Evolutionary conservation across 2,329 filamentous ascomycete species (phyloP).

Genomic region (Dryadomyces sulphureus): DNA sequence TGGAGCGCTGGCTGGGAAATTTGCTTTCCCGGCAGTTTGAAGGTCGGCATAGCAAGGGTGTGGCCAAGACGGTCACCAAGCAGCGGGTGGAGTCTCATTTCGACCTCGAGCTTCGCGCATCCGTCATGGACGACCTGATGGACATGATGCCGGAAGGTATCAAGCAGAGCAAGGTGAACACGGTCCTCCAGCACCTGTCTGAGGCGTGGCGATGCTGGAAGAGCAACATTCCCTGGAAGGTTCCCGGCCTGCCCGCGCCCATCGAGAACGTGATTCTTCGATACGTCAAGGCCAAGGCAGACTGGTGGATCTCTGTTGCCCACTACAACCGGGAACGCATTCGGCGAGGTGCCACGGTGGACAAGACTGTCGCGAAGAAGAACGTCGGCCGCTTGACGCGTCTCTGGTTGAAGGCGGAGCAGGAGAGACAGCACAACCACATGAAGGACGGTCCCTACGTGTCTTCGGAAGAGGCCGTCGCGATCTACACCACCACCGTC

Average conservation of each 20-base stretch:
- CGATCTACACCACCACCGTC: slow-evolving; percentile 96
- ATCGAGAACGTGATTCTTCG: slow-evolving; percentile 98
- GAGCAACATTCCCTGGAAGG: slow-evolving; percentile 99
- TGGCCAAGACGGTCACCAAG: slow-evolving; percentile 97
- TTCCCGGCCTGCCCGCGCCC: slow-evolving; percentile 85
- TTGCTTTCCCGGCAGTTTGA: slow-evolving; percentile 94
- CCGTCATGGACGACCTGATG: slow-evolving; percentile 97
- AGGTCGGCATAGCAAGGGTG: slow-evolving; percentile 94
- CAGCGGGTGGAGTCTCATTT: slow-evolving; percentile 98
- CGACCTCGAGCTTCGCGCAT: slow-evolving; percentile 89
- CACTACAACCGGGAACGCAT: slow-evolving; percentile 99
- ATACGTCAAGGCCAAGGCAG: slow-evolving; percentile 97
- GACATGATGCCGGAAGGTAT: slow-evolving; percentile 99
- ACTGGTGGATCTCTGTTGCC: slow-evolving; percentile 99
- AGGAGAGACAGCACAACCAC: slow-evolving; percentile 97
- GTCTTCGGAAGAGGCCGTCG: slow-evolving; percentile 94
- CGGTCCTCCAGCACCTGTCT: slow-evolving; percentile 88
- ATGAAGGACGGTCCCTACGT: slow-evolving; percentile 99
- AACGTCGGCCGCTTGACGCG: slow-evolving; percentile 89
- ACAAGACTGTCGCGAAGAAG: slow-evolving; percentile 99
- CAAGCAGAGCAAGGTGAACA: slow-evolving; percentile 99
- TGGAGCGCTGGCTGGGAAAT: slow-evolving; percentile 96
- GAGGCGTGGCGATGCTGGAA: slow-evolving; percentile 99
- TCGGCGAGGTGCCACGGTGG: slow-evolving; percentile 85
- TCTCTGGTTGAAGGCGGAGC: slow-evolving; percentile 94